Conservation (phyloP, 202 grass and related monocot species). For the Brachypodium distachyon region DNA sequence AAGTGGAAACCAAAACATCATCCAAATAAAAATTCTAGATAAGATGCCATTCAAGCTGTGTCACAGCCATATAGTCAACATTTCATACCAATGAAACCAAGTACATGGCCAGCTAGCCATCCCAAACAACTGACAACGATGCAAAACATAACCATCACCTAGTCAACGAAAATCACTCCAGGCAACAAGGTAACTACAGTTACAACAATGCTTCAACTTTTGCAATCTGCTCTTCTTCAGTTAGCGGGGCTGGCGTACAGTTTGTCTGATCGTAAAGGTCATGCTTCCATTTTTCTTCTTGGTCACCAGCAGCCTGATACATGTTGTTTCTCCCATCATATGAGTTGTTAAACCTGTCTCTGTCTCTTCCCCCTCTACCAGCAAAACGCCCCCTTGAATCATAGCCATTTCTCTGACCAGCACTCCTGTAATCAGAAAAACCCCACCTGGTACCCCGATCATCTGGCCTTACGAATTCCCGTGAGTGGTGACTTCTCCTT, state of each 20-base stretch:
- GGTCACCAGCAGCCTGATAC: constrained; percentile 25
- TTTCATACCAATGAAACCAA: neutral
- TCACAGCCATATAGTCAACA: neutral
- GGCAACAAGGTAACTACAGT: constrained; percentile 36
- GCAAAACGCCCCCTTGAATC: constrained; percentile 49
- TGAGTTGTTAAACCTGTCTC: constrained; percentile 38
- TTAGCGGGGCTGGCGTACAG: constrained; percentile 54
- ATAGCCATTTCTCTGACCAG: constrained; percentile 35
- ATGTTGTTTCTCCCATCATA: constrained; percentile 23
- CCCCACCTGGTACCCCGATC: constrained; percentile 41
- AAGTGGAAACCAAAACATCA: neutral
- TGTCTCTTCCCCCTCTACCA: constrained; percentile 45
- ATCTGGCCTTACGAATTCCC: constrained; percentile 22
- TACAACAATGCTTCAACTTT: constrained; percentile 76
- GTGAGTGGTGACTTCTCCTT: constrained; percentile 21
- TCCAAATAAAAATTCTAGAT: neutral
- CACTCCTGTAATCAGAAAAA: constrained; percentile 43
- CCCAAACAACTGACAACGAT: constrained; percentile 1
- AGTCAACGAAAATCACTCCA: neutral
- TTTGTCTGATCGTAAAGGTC: constrained; percentile 85
- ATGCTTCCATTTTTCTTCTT: constrained; percentile 90
- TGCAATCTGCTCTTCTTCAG: constrained; percentile 87
- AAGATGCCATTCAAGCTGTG: neutral
- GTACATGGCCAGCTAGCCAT: constrained; percentile 1
- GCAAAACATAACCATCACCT: constrained; percentile 25